A percentile compares a stretch with the other conserved stretches of the same genome.
Conservation (phyloP, 2,329 filamentous ascomycete species). For the Pyrenophora teres region DNA sequence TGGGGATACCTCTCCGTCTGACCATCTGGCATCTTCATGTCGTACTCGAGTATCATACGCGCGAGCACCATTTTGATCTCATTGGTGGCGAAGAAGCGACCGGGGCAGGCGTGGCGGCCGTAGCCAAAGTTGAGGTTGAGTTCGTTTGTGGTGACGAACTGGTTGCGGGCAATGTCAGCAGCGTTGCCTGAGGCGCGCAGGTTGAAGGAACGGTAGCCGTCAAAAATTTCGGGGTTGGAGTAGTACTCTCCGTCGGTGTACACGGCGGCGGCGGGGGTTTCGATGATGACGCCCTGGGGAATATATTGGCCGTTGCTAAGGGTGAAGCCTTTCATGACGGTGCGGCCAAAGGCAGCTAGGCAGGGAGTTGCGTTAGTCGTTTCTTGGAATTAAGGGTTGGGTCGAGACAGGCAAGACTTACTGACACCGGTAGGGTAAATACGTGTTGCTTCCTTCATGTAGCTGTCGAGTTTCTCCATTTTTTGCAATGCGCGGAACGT, state of each 20-base stretch:
- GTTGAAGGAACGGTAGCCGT: conserved; percentile 41
- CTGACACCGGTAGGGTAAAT: conserved; percentile 30
- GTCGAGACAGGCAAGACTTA: conserved; percentile 9
- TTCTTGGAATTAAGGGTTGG: neutral
- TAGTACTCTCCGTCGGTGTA: conserved; percentile 32
- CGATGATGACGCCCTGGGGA: conserved; percentile 42
- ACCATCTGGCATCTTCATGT: conserved; percentile 31
- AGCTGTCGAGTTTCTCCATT: conserved; percentile 45
- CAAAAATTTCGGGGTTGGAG: conserved; percentile 32
- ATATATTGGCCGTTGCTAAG: conserved; percentile 60
- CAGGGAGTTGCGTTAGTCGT: neutral
- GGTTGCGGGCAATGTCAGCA: conserved; percentile 35
- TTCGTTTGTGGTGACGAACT: conserved; percentile 38
- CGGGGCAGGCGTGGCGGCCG: conserved; percentile 41
- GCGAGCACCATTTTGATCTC: conserved; percentile 44
- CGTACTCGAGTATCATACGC: conserved; percentile 33
- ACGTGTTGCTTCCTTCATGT: conserved; percentile 44
- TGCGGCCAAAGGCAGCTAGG: conserved; percentile 54
- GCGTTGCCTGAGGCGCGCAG: conserved; percentile 29
- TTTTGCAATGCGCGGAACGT: conserved; percentile 38
- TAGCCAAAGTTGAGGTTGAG: conserved; percentile 36
- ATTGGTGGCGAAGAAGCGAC: conserved; percentile 41
- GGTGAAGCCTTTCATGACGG: conserved; percentile 56
- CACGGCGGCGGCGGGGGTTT: conserved; percentile 36
- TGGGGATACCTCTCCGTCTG: conserved; percentile 21